These are phyloP conservation scores for Geotrichum cucujoidarum DNA, from an alignment of 1,139 yeast species.

Conservation along the genomic window DNA sequence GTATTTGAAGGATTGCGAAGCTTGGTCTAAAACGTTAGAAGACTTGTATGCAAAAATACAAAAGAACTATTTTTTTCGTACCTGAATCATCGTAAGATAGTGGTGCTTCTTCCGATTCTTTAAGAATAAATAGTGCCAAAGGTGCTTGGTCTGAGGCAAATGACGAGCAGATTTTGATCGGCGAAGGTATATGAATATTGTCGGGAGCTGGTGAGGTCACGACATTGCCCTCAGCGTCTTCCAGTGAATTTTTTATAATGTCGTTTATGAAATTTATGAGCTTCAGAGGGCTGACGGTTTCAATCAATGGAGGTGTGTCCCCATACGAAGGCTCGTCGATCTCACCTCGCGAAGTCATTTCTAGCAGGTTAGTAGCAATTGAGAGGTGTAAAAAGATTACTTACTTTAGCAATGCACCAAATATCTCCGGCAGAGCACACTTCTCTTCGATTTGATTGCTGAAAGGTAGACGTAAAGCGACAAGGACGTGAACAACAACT, in stretches of 20 bases:
- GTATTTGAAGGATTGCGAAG: slow-evolving; percentile 10
- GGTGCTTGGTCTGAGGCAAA: slow-evolving; percentile 19
- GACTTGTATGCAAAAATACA: not conserved
- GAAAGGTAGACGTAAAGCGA: no score
- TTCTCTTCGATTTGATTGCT: no score
- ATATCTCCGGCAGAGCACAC: no score
- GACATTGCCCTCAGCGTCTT: slow-evolving; percentile 17
- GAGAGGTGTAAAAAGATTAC: not conserved
- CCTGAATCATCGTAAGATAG: not conserved
- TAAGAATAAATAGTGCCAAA: slow-evolving; percentile 18
- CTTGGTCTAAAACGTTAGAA: not conserved
- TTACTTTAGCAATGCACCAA: not conserved
- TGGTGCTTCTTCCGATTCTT: slow-evolving; percentile 2
- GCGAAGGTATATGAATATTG: slow-evolving; percentile 4
- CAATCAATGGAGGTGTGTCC: slow-evolving; percentile 8
- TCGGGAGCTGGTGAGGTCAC: slow-evolving; percentile 5
- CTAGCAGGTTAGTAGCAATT: slow-evolving; percentile 1
- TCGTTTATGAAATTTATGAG: slow-evolving; percentile 18
- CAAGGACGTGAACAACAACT: no score
- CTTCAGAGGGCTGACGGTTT: slow-evolving; percentile 19
- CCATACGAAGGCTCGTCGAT: slow-evolving; percentile 4
- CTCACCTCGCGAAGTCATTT: slow-evolving; percentile 10
- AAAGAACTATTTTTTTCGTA: no score
- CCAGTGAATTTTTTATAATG: slow-evolving; percentile 15
- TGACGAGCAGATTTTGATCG: slow-evolving; percentile 16